phyloP scores from a whole-genome alignment of 306 rosid species.

The Gillenia trifoliata region DNA sequence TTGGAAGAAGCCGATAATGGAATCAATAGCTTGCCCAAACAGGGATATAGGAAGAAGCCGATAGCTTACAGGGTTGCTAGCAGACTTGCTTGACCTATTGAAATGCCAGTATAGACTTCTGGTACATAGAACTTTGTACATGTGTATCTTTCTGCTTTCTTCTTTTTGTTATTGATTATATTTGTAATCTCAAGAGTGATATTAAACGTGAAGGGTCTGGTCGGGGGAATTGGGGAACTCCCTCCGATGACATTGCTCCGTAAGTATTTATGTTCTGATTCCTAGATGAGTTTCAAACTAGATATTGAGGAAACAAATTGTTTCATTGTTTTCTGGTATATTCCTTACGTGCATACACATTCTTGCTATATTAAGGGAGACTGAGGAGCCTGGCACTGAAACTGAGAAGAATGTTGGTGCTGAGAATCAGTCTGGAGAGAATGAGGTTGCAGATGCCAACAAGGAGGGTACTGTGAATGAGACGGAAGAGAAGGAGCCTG shows the following conservation, averaged over 20 bases:
- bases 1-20: too few species aligned
- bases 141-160: not conserved
- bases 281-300: not conserved
- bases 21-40: too few species aligned
- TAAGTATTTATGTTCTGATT: slow-evolving; percentile 20
- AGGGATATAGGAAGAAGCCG: too few species aligned
- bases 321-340: not conserved
- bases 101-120: too few species aligned
- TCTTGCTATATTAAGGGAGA: slow-evolving; percentile 36
- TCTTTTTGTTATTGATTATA: not conserved
- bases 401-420: slow-evolving; percentile 54
- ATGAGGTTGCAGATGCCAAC: slow-evolving; percentile 48
- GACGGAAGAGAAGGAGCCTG: slow-evolving; percentile 70
- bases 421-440: slow-evolving; percentile 65
- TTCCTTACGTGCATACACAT: not conserved
- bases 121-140: not conserved
- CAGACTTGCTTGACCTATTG: too few species aligned
- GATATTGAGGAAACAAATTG: not conserved
- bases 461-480: slow-evolving; percentile 65
- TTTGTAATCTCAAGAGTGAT: slow-evolving; percentile 29
- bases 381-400: slow-evolving; percentile 56
- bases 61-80: too few species aligned
- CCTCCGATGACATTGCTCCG: slow-evolving; percentile 48
- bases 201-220: slow-evolving; percentile 65
- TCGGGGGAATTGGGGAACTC: slow-evolving; percentile 60